Evolutionary conservation across 2,329 filamentous ascomycete genomes (phyloP), one percentile per base, ranked within the genome.

Genomic region (Neurospora sp.): DNA sequence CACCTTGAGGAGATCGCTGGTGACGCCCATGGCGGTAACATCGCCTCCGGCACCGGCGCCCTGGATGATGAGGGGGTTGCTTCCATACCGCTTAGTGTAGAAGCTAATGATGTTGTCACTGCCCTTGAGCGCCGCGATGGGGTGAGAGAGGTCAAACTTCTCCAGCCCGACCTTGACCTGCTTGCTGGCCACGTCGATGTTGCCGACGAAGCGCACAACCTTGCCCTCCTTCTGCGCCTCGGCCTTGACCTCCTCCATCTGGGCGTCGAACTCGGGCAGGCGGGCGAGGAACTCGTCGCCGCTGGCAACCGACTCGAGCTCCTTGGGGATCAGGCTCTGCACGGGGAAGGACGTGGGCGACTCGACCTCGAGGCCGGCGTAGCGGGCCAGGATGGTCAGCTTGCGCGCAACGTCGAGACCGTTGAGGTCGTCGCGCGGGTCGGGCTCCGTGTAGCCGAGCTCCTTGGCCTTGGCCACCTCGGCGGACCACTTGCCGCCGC

Each of bases 101-200:
- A 99, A 97, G 84, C 91, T 97, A 79, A 99, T 97, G 79, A 99
- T 97, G 84, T 99, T 99, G 80, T 98, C 96, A 80, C 94, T 98
- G 42, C 96, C 96, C 86, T 97, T 97, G 70, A 99, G 85, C 67
- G 92, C 91, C 15, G 96, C 96, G 82, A 99, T 97, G 13, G 96
- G 92, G 78, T 96, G 93, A 72, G 91, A 92, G 75, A 88, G 89
- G 74, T 97, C 93, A 76, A 93, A 94, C 82, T 91, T 92, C 85
- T 97, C 91, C 74, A 99, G 82, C 2, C 96, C 95, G 70, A 99
- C 96, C 84, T 94, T 96, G 79, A 98, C 91, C 75, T 89, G 84
- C 79, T 93, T 91, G 72, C 85, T 87, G n/a, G 83, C 85, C 62
- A 97, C 89, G 78, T 99, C 93, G 72, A 98, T 92, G 79, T 92